Base-by-base conservation (phyloP, 371 early-diverging fungal genomes). In the Apophysomyces sp. region DNA sequence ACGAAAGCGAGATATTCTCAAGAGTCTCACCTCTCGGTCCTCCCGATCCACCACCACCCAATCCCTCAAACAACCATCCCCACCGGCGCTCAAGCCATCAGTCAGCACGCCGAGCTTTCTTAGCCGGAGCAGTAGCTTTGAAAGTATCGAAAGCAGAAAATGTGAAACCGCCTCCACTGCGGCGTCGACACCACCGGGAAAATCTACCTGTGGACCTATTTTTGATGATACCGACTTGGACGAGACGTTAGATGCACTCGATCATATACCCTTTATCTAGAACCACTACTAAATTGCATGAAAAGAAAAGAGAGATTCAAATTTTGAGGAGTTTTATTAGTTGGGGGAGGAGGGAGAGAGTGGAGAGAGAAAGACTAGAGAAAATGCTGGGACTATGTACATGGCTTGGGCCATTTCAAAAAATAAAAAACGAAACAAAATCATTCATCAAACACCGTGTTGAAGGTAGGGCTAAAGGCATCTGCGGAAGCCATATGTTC, bases 21-120 rank as follows among this genome's bases (percentile, higher is more conserved):
- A 77, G 31, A 76, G 77, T 60, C 71, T 79, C 37, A 79, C 80
- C 16, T 76, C 79, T n/a, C 66, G 73, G 6, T 44, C 49, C 16
- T 76, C 79, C 16, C 66, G 73, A 12, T 44, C 49, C 4, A 18
- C 49, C 16, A 21, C n/a, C 7, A 18, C 49, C 21, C 49, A 44
- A 44, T 44, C 49, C 16, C 27, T 18, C 21, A n/a, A 44, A 18
- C n/a, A 44, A 21, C 49, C 49, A 21, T 18, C 49, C 0, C 27
- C 49, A 21, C 49, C 49, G 2, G 7, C 24, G 21, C 49, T 44
- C 3, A 44, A 44, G 21, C 49, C 63, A 4, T 69, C 69, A 0
- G 30, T 58, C 8, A 69, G 69, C 52, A 65, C 65, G 15, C 65
- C 69, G 5, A 40, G 60, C 3, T 32, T 55, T 18, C 56, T 44